Base-by-base conservation (phyloP, 2,329 filamentous ascomycete species). In the Beauveria rudraprayagi region DNA sequence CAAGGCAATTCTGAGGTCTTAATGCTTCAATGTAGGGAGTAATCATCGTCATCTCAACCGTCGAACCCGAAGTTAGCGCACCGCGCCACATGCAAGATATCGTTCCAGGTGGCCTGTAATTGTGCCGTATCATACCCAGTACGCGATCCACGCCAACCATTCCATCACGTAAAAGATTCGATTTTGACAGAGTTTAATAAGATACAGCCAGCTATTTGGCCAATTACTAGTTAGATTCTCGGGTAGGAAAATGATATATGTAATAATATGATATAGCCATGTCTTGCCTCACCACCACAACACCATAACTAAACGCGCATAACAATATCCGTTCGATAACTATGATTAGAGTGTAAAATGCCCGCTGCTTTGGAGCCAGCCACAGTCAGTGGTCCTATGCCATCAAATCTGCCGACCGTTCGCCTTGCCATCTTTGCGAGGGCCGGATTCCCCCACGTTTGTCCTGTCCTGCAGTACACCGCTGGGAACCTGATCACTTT, bases 401-500 rank as follows among this genome's bases (percentile, higher is more conserved):
- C 19, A 51, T 40, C 26, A 30, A 10, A 5, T 44, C n/a, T 60
- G 56, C 47, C 56, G 59, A 26, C 76, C 76, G 46, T 78, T 78
- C 26, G 69, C 60, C 63, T 74, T 73, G 43, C 59, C 58, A 5
- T 68, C 67, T 63, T 71, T 74, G 16, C 67, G 69, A 61, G 75
- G 71, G 63, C 72, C 72, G 51, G 63, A 48, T 58, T 69, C 67
- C 63, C 70, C 68, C 22, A 70, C 66, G 61, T 72, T 73, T 17
- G 69, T 70, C 65, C 69, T 70, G 62, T 76, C 73, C 66, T 71
- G 69, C 59, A 73, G 69, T 60, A 71, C 70, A 56, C 66, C 66
- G 51, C 64, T 67, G 7, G 69, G 70, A 56, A 65, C 69, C 16
- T 66, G 65, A 26, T 67, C 69, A 40, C 68, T 68, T 34, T 65